Percentiles rank a stretch among this genome's conserved stretches.
Conservation (phyloP, 305 asterid species). For the Caryopteris hybrid region DNA sequence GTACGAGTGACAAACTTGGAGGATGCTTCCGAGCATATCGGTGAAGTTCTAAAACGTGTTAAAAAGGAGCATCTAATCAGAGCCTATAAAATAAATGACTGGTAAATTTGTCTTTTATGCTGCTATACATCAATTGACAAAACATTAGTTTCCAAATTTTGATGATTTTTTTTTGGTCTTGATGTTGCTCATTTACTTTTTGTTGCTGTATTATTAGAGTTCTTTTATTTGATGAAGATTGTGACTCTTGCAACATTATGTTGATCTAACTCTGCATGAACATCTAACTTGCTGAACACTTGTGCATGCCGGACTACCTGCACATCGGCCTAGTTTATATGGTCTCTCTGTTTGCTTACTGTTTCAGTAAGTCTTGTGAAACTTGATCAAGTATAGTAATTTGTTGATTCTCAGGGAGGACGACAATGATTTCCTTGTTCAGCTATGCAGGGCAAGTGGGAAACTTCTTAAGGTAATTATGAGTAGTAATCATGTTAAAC, state of each 20-base stretch:
- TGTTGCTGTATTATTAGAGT: no score
- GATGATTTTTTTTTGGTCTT: neutral
- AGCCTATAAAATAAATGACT: slow-evolving; percentile 74
- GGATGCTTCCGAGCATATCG: slow-evolving; percentile 95
- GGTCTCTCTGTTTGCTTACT: neutral
- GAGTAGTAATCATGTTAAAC: neutral
- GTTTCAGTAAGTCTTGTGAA: neutral
- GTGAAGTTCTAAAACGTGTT: slow-evolving; percentile 86
- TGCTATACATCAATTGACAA: neutral
- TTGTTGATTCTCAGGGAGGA: slow-evolving; percentile 59
- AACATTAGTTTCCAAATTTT: neutral
- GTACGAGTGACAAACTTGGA: slow-evolving; percentile 88
- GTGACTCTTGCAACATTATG: neutral
- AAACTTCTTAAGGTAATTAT: slow-evolving; percentile 77
- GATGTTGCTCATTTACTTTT: no score
- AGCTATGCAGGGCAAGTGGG: slow-evolving; percentile 78
- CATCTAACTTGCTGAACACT: neutral
- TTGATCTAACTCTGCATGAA: no score
- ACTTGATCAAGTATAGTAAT: neutral
- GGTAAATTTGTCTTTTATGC: slow-evolving; percentile 38
- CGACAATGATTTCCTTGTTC: slow-evolving; percentile 76
- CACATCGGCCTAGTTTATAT: neutral
- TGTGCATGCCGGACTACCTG: neutral
- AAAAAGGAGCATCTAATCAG: slow-evolving; percentile 78
- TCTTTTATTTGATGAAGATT: neutral